A percentile compares a stretch with the other conserved stretches of the same genome.
Conservation (phyloP, 495 filamentous ascomycete genomes). For the Lophiotrema nucula region DNA sequence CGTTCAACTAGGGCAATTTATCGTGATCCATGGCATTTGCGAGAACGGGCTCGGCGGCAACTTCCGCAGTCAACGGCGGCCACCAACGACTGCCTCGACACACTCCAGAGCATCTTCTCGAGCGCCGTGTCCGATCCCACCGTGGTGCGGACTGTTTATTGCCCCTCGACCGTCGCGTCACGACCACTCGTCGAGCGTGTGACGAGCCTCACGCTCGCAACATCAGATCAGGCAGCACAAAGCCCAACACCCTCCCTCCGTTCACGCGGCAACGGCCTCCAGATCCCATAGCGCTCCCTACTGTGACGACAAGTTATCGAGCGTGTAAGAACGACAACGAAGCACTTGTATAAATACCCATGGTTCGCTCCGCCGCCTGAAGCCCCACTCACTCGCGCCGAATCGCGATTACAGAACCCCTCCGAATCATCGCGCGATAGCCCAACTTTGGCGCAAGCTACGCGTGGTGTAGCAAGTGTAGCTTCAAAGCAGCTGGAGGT, state of each 20-base stretch:
- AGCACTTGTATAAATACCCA: too few relatives aligned
- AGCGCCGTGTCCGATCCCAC: not conserved
- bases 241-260: not conserved
- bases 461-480: too few relatives aligned
- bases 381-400: not conserved
- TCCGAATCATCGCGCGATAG: constrained; percentile 9
- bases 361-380: not conserved
- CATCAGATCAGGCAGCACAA: not conserved
- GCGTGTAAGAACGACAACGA: too few relatives aligned
- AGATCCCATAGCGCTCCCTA: too few relatives aligned
- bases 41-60: not conserved
- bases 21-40: not conserved
- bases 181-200: not conserved
- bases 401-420: not conserved
- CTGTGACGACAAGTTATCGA: too few relatives aligned
- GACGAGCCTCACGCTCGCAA: not conserved
- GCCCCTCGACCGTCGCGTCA: not conserved
- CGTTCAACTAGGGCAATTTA: not conserved
- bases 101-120: not conserved
- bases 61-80: not conserved
- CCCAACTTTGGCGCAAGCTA: too few relatives aligned
- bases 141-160: not conserved
- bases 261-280: not conserved
- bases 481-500: too few relatives aligned
- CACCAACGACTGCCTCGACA: not conserved